Conservation (phyloP, 352 stramenopile species). For the Plasmopara viticola region DNA sequence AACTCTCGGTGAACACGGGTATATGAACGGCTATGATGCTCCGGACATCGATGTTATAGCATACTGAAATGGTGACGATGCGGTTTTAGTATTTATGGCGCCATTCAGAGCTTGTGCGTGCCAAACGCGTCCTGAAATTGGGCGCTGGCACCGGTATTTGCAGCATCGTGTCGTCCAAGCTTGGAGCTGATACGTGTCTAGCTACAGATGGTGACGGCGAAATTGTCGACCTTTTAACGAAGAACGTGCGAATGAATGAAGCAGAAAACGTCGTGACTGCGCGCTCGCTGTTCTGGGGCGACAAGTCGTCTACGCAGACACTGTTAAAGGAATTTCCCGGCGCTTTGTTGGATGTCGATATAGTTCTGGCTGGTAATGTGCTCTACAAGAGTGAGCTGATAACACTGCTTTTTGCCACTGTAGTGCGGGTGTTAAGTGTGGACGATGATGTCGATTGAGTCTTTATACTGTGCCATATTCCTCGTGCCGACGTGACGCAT, state of each 20-base stretch:
- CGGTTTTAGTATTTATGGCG: slow-evolving; percentile 38
- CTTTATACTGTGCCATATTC: slow-evolving; percentile 67
- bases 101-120: slow-evolving; percentile 36
- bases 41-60: neutral
- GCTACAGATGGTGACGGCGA: no score
- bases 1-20: slow-evolving; percentile 44
- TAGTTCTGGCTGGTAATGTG: slow-evolving; percentile 69
- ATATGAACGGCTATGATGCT: neutral
- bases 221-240: no score
- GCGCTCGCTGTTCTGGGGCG: slow-evolving; percentile 63
- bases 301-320: slow-evolving; percentile 31
- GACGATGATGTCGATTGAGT: slow-evolving; percentile 11
- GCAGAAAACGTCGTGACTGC: no score
- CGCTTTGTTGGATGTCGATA: slow-evolving; percentile 30
- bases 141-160: no score
- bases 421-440: slow-evolving; percentile 26
- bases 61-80: slow-evolving; percentile 1
- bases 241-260: no score
- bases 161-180: no score
- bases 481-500: slow-evolving; percentile 63
- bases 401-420: slow-evolving; percentile 54
- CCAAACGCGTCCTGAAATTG: slow-evolving; percentile 55
- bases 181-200: no score
- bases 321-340: slow-evolving; percentile 27
- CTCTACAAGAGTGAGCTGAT: slow-evolving; percentile 72